phyloP scores from a whole-genome alignment of 495 filamentous ascomycete genomes.

The Endocarpon pusillum region DNA sequence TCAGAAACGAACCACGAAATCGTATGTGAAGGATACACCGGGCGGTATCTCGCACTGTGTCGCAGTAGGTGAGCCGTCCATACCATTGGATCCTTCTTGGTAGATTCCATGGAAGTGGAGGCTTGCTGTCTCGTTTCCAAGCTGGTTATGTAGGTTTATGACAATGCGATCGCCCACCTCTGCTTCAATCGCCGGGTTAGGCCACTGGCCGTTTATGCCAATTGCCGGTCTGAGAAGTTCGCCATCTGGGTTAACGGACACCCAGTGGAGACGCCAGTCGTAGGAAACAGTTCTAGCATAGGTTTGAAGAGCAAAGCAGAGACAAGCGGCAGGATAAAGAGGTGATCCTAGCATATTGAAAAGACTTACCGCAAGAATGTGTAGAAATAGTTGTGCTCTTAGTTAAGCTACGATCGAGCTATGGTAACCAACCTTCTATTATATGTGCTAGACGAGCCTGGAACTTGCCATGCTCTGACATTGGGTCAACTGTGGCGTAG shows the following conservation, averaged over 20 bases:
- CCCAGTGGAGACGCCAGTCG: slow-evolving; percentile 69
- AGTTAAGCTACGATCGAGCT: no score
- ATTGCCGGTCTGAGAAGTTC: slow-evolving; percentile 45
- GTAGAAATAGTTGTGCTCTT: no score
- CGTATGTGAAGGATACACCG: slow-evolving; percentile 49
- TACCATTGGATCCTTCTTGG: slow-evolving; percentile 47
- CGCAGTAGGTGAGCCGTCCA: slow-evolving; percentile 57
- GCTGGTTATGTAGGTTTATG: slow-evolving; percentile 53
- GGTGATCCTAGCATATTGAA: no score
- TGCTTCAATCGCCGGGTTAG: slow-evolving; percentile 48
- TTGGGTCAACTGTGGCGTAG: no score
- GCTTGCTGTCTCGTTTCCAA: slow-evolving; percentile 51
- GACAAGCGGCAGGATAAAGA: no score
- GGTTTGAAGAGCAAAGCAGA: no score
- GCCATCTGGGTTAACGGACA: slow-evolving; percentile 65
- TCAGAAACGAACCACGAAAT: slow-evolving; percentile 48
- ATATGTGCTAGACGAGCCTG: no score
- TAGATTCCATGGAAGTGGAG: slow-evolving; percentile 73
- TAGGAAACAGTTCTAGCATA: slow-evolving; percentile 49
- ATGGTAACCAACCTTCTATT: no score
- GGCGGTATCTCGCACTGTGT: slow-evolving; percentile 54
- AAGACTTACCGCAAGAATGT: no score
- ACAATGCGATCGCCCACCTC: slow-evolving; percentile 54
- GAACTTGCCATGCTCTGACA: no score
- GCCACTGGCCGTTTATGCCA: slow-evolving; percentile 72